Conservation (phyloP, 1,284 basidiomycete species). For the Malassezia pachydermatis region DNA sequence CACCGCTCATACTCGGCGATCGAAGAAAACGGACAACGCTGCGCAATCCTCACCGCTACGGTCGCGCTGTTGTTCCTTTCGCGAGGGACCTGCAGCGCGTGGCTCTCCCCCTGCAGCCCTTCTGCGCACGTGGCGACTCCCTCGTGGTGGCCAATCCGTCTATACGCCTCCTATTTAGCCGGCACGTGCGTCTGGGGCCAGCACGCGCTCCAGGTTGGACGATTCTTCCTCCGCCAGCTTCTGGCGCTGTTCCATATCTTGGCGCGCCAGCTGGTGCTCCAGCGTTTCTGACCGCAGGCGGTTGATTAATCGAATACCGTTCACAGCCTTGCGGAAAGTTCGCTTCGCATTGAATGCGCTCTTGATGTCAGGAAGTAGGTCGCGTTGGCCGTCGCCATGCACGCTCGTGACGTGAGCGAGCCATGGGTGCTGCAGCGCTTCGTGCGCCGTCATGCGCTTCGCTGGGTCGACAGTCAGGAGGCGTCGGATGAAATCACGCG, state of each 20-base stretch:
- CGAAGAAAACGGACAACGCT: no score
- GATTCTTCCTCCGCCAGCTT: conserved; percentile 20
- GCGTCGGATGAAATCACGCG: conserved; percentile 41
- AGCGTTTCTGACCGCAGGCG: conserved; percentile 25
- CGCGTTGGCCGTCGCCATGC: conserved; percentile 24
- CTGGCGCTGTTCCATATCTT: conserved; percentile 13
- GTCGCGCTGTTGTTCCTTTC: no score
- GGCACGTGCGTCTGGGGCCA: conserved; percentile 12
- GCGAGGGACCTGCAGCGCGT: no score
- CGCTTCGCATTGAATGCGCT: conserved; percentile 45
- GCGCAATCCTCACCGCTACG: no score
- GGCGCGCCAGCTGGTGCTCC: conserved; percentile 15
- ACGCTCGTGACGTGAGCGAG: conserved; percentile 12
- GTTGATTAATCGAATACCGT: conserved; percentile 41
- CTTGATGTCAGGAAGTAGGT: conserved; percentile 46
- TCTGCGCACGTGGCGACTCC: not conserved
- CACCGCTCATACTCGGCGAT: no score
- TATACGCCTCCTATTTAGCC: no score
- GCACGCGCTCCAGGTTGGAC: conserved; percentile 26
- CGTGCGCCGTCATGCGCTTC: conserved; percentile 30
- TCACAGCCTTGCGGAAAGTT: conserved; percentile 44
- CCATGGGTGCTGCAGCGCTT: conserved; percentile 41
- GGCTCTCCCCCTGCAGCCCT: no score
- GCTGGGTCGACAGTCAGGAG: conserved; percentile 40
- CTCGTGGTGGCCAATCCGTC: no score